Percentiles rank a stretch among this genome's conserved stretches.
phyloP scores from a whole-genome alignment of 805 yeast genomes.

The Pichia exigua region DNA sequence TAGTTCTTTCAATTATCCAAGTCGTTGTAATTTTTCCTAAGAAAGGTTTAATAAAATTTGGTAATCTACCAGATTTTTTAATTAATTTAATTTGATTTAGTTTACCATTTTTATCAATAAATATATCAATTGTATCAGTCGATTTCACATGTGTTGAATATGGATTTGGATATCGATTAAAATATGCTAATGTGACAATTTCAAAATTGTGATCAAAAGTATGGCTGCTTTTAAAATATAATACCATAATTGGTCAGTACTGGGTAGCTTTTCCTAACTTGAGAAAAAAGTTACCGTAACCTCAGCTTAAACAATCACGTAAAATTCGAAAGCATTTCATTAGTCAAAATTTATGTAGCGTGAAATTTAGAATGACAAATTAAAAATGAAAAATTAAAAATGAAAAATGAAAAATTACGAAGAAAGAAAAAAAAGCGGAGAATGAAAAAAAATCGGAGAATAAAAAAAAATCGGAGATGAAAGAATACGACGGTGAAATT shows the following conservation, averaged over 20 bases:
- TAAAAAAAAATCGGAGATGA: too few relatives aligned
- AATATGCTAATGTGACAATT: constrained; percentile 69
- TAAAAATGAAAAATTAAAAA: too few relatives aligned
- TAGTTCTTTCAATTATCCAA: constrained; percentile 75
- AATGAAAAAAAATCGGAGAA: too few relatives aligned
- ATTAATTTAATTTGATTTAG: constrained; percentile 68
- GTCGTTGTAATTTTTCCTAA: constrained; percentile 61
- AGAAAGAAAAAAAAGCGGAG: too few relatives aligned
- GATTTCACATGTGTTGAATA: constrained; percentile 79
- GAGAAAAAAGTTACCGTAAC: not conserved
- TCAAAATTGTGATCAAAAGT: constrained; percentile 56
- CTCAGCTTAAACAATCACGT: too few relatives aligned
- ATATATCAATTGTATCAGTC: constrained; percentile 62
- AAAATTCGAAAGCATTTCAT: not conserved
- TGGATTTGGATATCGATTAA: constrained; percentile 72
- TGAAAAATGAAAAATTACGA: too few relatives aligned
- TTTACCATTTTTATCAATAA: constrained; percentile 53
- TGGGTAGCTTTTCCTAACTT: not conserved
- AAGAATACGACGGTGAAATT: too few relatives aligned
- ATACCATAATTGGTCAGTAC: constrained; percentile 42
- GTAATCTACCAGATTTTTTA: constrained; percentile 72
- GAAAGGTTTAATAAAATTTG: constrained; percentile 69
- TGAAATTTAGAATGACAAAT: too few relatives aligned
- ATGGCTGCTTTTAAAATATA: constrained; percentile 49
- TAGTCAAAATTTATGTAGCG: not conserved